phyloP scores from a whole-genome alignment of 2,329 filamentous ascomycete species.

The Ophiocordyceps camponoti-saundersi region DNA sequence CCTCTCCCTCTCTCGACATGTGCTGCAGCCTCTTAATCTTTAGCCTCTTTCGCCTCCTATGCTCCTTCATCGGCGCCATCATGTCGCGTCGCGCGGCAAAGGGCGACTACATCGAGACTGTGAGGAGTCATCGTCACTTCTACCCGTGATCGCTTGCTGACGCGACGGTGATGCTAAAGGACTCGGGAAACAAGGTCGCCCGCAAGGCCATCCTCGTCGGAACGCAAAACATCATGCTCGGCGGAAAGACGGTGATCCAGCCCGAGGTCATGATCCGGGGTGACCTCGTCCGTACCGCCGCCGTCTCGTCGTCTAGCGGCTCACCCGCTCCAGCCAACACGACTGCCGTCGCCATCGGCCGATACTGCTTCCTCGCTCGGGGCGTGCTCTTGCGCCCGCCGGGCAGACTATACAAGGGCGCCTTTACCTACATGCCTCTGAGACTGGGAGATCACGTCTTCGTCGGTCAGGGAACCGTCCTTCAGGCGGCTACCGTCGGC shows the following conservation, averaged over 20 bases:
- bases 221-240: constrained; percentile 94
- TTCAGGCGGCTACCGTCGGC: constrained; percentile 71
- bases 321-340: constrained; percentile 28
- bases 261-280: constrained; percentile 87
- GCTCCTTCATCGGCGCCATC: neutral
- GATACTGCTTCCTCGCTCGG: constrained; percentile 76
- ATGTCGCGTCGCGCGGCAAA: constrained; percentile 68
- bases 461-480: constrained; percentile 55
- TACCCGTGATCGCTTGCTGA: constrained; percentile 1
- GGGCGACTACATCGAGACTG: constrained; percentile 94
- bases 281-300: constrained; percentile 52
- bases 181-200: constrained; percentile 96
- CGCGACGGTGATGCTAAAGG: constrained; percentile 34
- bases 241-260: constrained; percentile 90
- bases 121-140: constrained; percentile 15
- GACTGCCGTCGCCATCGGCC: constrained; percentile 70
- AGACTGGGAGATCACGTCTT: constrained; percentile 93
- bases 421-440: constrained; percentile 70
- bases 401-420: constrained; percentile 62
- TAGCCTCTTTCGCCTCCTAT: neutral
- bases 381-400: constrained; percentile 70
- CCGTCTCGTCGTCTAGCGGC: constrained; percentile 19
- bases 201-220: constrained; percentile 82
- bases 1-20: neutral
- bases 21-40: neutral